These are phyloP conservation scores for Ophiostoma quercus DNA, from an alignment of 2,329 filamentous ascomycete genomes.

Conservation along the genomic window DNA sequence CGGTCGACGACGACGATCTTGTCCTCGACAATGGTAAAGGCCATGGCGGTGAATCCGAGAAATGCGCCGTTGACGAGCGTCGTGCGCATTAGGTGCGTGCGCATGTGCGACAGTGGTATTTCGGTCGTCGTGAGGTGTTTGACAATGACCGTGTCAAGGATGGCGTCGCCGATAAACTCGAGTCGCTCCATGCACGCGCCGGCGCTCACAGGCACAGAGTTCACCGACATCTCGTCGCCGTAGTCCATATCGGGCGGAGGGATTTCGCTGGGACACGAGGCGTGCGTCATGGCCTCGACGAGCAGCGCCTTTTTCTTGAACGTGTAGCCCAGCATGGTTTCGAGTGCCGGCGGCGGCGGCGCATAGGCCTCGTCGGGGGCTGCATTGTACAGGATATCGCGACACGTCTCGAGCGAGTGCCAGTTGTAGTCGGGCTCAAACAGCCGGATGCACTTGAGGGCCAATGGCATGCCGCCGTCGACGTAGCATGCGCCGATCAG, in stretches of 20 bases:
- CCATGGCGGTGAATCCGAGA: constrained; percentile 69
- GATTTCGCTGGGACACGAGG: constrained; percentile 47
- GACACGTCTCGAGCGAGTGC: constrained; percentile 42
- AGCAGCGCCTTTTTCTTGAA: constrained; percentile 67
- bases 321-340: constrained; percentile 63
- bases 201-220: constrained; percentile 25
- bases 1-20: constrained; percentile 26
- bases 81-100: constrained; percentile 73
- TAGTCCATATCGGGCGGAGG: constrained; percentile 24
- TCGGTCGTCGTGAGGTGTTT: constrained; percentile 19
- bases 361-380: constrained; percentile 37
- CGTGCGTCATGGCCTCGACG: constrained; percentile 74
- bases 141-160: constrained; percentile 75
- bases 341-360: constrained; percentile 46
- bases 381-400: constrained; percentile 41
- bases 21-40: constrained; percentile 35
- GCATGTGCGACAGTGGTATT: constrained; percentile 42
- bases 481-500: constrained; percentile 71
- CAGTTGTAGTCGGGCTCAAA: constrained; percentile 60
- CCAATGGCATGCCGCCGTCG: constrained; percentile 61
- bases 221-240: no score
- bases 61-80: constrained; percentile 76
- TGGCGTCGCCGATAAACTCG: constrained; percentile 81
- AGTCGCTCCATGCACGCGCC: constrained; percentile 62
- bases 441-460: constrained; percentile 57